A percentile compares a stretch with the other conserved stretches of the same genome.
Evolutionary conservation across 2,329 filamentous ascomycete species (phyloP).

Genomic region (Hypoxylon sp.): DNA sequence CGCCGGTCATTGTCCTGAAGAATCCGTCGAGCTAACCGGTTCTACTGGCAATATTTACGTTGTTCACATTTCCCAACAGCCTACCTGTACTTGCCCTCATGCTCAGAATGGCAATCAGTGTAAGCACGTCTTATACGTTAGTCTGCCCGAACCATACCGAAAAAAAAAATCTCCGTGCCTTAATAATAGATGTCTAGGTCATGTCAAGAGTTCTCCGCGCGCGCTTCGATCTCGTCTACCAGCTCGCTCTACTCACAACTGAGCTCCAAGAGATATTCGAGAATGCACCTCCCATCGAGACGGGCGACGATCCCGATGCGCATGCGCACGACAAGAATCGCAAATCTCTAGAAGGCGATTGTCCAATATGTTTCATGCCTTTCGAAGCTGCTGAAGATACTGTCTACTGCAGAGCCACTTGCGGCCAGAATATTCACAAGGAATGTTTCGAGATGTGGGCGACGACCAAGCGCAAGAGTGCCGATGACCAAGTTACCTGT

Average conservation of each 20-base stretch:
- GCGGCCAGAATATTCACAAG: slow-evolving; percentile 70
- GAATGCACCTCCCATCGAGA: slow-evolving; percentile 66
- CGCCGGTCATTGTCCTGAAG: slow-evolving; percentile 60
- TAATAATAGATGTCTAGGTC: slow-evolving; percentile 57
- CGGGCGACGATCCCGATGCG: slow-evolving; percentile 47
- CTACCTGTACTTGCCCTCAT: slow-evolving; percentile 71
- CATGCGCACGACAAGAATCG: slow-evolving; percentile 57
- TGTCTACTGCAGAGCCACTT: slow-evolving; percentile 68
- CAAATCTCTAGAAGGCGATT: slow-evolving; percentile 68
- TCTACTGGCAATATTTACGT: slow-evolving; percentile 77
- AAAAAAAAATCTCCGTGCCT: too few species aligned
- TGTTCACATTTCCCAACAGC: slow-evolving; percentile 66
- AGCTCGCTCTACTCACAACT: slow-evolving; percentile 70
- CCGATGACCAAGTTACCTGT: slow-evolving; percentile 65
- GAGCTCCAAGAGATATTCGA: slow-evolving; percentile 74
- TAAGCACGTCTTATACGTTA: slow-evolving; percentile 75
- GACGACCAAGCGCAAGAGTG: slow-evolving; percentile 59
- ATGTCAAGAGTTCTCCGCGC: slow-evolving; percentile 73
- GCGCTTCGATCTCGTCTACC: slow-evolving; percentile 70
- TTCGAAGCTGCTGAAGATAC: slow-evolving; percentile 59
- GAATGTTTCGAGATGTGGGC: slow-evolving; percentile 71
- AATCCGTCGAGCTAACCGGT: slow-evolving; percentile 72
- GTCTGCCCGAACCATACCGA: slow-evolving; percentile 33
- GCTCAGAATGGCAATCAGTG: slow-evolving; percentile 69
- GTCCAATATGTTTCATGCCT: slow-evolving; percentile 70